Evolutionary conservation across 495 filamentous ascomycete genomes (phyloP).

Genomic region (Xylaria bambusicola): DNA sequence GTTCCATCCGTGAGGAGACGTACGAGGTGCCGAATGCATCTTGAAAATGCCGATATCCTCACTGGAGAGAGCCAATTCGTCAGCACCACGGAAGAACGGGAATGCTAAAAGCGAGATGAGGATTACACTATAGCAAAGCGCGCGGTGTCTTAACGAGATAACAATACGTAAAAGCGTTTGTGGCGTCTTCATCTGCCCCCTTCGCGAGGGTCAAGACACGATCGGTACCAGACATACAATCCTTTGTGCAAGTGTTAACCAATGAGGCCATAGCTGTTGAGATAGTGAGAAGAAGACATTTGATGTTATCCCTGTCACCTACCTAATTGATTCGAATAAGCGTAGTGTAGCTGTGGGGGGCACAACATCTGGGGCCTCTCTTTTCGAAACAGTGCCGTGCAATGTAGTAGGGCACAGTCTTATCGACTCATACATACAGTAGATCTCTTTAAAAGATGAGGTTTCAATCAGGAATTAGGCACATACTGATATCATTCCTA

Average conservation of each 20-base stretch:
- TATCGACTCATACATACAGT: neutral
- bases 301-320: neutral
- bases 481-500: neutral
- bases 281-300: neutral
- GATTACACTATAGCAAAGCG: slow-evolving; percentile 1
- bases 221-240: slow-evolving; percentile 7
- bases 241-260: neutral
- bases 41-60: slow-evolving; percentile 13
- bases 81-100: slow-evolving; percentile 11
- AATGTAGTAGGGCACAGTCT: neutral
- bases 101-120: slow-evolving; percentile 3
- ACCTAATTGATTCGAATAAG: slow-evolving; percentile 17
- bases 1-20: slow-evolving; percentile 10
- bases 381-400: neutral
- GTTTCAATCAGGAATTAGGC: neutral
- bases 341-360: slow-evolving; percentile 7
- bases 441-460: neutral
- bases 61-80: slow-evolving; percentile 16
- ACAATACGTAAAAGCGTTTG: slow-evolving; percentile 4
- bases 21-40: slow-evolving; percentile 17
- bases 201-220: slow-evolving; percentile 2
- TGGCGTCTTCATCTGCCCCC: slow-evolving; percentile 5
- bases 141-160: slow-evolving; percentile 9
- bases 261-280: slow-evolving; percentile 9
- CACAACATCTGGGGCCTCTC: slow-evolving; percentile 3